Percentiles rank a stretch among this genome's conserved stretches.
Conservation (phyloP, 306 rosid species). For the Betula pendula region DNA sequence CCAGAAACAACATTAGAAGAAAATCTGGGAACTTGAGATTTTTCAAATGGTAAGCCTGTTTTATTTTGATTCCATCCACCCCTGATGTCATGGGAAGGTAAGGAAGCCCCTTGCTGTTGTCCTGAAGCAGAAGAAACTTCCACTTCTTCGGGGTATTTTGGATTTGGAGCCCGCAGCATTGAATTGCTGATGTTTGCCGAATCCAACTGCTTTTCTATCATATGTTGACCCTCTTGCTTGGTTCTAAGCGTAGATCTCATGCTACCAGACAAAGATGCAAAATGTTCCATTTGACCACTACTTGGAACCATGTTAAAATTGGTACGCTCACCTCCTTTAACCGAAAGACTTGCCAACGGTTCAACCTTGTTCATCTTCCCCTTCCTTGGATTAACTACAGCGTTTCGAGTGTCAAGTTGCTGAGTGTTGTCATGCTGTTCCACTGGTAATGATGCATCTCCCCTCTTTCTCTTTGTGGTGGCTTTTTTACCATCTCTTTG, state of each 20-base stretch:
- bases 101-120: constrained; percentile 48
- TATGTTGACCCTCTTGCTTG: constrained; percentile 60
- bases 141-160: constrained; percentile 50
- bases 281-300: constrained; percentile 51
- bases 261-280: constrained; percentile 47
- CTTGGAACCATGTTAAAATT: constrained; percentile 47
- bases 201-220: constrained; percentile 47
- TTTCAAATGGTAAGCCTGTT: constrained; percentile 40
- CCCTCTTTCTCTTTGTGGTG: constrained; percentile 82
- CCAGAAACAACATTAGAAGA: constrained; percentile 41
- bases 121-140: constrained; percentile 55
- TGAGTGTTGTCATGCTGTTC: constrained; percentile 67
- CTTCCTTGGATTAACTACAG: constrained; percentile 71
- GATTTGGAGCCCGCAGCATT: constrained; percentile 41
- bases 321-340: constrained; percentile 59
- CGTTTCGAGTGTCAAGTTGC: constrained; percentile 61
- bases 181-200: constrained; percentile 47
- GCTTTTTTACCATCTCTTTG: constrained; percentile 75
- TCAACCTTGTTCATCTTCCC: constrained; percentile 80
- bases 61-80: constrained; percentile 48
- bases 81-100: constrained; percentile 33
- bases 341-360: constrained; percentile 55
- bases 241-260: constrained; percentile 49
- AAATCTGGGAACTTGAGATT: constrained; percentile 50
- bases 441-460: constrained; percentile 60